Evolutionary conservation across 208 protist species (phyloP), one percentile per base, ranked within the genome.

Genomic region (Lotmaria passim): DNA sequence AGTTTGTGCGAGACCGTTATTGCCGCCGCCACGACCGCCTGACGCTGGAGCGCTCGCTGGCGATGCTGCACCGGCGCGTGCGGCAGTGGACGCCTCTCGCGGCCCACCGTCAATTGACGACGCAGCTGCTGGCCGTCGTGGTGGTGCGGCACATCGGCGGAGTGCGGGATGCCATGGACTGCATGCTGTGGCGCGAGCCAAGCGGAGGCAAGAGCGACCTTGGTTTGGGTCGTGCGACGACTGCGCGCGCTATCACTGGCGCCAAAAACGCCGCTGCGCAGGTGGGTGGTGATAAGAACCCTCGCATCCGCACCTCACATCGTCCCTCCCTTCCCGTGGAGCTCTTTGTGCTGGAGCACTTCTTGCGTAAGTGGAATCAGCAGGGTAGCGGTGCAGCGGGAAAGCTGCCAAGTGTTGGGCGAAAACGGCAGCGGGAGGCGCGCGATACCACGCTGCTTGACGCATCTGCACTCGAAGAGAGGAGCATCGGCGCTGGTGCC

Each of bases 1-100:
- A 96, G 68, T 77, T 80, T 58, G 53, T 83, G 36, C 82, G 78
- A 17, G 56, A 64, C 3, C 68, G 77, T 24, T 91, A 87, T 73
- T 91, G 79, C 55, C 81, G 83, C 19, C 86, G 89, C 36, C 59
- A 71, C 26, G 83, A 94, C 63, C 81, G 81, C 17, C 61, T 96
- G 3, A 21, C 44, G n/a, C 81, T 94, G 62, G 88, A 96, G 69
- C 33, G 50, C 28, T 65, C 60, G 41, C 63, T 93, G 23, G 38
- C 59, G 6, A 58, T 56, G 30, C 60, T 87, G 50, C 82, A 93
- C 48, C 56, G 71, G 15, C 51, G 51, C 15, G 48, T 85, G 47
- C 71, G 57, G 26, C 76, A 75, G 15, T 96, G 91, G 89, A 91
- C 86, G 5, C 87, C 91, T 17, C 51, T 91, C n/a, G 74, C 87